Evolutionary conservation across 1,139 yeast genomes (phyloP), one percentile per base, ranked within the genome.

Genomic region (Sugiyamaella pinicola): DNA sequence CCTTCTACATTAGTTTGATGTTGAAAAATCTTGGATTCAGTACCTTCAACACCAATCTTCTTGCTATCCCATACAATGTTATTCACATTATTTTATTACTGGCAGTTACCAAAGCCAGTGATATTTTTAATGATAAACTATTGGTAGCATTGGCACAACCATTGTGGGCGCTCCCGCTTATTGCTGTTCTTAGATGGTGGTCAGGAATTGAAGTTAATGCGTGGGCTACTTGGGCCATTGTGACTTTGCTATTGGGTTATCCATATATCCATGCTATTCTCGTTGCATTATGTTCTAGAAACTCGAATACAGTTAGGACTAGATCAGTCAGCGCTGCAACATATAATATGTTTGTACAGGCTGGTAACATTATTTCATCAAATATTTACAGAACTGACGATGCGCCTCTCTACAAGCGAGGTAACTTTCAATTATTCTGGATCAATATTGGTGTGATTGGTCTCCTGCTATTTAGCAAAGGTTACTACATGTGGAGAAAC

Each of bases 261-360:
- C 73, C 74, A 3, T 66, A 78, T 55, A 74, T 74, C 39, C 79
- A 79, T 62, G 83, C 85, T 0, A 77, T 83, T 52, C 70, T 78
- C 59, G 84, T 82, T 42, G 71, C 82, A 4, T 81, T 86, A 83
- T 77, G 80, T 50, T 81, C 87, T 0, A 69, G 80, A 50, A 84
- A 84, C 61, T 75, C 87, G 10, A 81, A 81, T 58, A 74, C 84
- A 24, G 83, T 84, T 21, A 69, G 82, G 45, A 73, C 80, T 5
- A 72, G 90, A 61, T 78, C 88, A 0, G 78, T 84, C 9, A 74
- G 82, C 28, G 78, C 85, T 2, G 84, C 90, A 0, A 55, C 83
- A 33, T 82, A 82, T 65, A 85, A 84, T 63, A 82, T 83, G 72
- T 74, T 74, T 60, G 82, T 80, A 1, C 89, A 84, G 65, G 67